Evolutionary conservation across 345 rosid species (phyloP), one percentile per base, ranked within the genome.

Genomic region (Geranium brycei): DNA sequence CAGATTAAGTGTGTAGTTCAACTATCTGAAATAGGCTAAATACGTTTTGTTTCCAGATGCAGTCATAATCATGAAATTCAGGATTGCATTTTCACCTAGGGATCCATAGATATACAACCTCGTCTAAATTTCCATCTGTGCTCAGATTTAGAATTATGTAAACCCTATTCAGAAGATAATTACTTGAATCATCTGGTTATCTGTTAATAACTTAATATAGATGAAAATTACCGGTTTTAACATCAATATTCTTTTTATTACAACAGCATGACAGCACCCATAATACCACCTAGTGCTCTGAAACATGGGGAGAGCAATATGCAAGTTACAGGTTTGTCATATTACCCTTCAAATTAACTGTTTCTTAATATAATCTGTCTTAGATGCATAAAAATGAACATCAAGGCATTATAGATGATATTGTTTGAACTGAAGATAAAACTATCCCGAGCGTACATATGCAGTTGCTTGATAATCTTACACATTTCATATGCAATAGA

Each of bases 221-320:
- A 47, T 47, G 53, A 47, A 47, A 47, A 47, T 8, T 47, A 8
- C 53, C 14, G 13, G 3, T 47, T 47, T 47, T 10, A 13, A 47
- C 10, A 11, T 35, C 4, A 47, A 47, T 6, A 0, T 47, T 47
- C 15, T 8, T 47, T 47, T 47, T 47, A 11, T 47, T 47, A 47
- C 53, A 66, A 72, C 83, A 90, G 95, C 63, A 87, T 87, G 91
- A 85, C 97, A 56, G 97, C 91, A 3, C 97, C 97, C 28, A 59
- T 77, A 60, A 90, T 90, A 72, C 95, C 89, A 35, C 73, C 82
- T 17, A 68, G 73, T 62, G 87, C 95, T 73, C 86, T 87, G 51
- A 81, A 83, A 75, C 61, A 61, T 70, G 92, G 97, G 59, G 97
- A 90, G 83, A 85, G 86, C 61, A 72, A 87, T 69, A 62, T 90